Conservation (phyloP, 371 early-diverging fungal species). For the Mortierella sp. region DNA sequence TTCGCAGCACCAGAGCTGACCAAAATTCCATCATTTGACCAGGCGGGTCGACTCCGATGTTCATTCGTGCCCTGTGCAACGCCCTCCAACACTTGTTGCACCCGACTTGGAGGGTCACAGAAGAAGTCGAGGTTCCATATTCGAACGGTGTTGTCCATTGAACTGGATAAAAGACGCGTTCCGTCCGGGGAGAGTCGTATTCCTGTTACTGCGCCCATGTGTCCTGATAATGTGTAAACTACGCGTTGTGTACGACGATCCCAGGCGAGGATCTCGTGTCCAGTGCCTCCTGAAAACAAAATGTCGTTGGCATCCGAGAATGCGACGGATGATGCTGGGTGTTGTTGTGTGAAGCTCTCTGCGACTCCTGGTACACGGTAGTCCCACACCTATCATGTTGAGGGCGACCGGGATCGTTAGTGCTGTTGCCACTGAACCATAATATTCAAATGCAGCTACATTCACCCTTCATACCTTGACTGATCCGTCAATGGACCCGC, state of each 20-base stretch:
- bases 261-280: background rate
- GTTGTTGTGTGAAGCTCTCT: background rate
- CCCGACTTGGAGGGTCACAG: background rate
- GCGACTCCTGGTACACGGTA: background rate
- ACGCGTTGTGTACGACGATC: background rate
- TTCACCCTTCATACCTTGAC: background rate
- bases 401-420: background rate
- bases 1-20: background rate
- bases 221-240: background rate
- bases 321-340: background rate
- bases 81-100: background rate
- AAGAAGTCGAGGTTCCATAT: background rate
- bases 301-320: background rate
- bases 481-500: background rate
- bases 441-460: no score
- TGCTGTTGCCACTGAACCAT: no score
- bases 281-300: background rate
- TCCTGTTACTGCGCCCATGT: background rate
- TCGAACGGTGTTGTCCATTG: background rate
- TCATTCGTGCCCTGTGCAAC: background rate
- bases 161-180: background rate
- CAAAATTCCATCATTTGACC: background rate
- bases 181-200: conserved; percentile 4
- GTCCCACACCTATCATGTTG: background rate
- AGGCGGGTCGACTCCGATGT: background rate